These are phyloP conservation scores for Trichosporon ovoides DNA, from an alignment of 1,284 basidiomycete species.

Conservation along the genomic window DNA sequence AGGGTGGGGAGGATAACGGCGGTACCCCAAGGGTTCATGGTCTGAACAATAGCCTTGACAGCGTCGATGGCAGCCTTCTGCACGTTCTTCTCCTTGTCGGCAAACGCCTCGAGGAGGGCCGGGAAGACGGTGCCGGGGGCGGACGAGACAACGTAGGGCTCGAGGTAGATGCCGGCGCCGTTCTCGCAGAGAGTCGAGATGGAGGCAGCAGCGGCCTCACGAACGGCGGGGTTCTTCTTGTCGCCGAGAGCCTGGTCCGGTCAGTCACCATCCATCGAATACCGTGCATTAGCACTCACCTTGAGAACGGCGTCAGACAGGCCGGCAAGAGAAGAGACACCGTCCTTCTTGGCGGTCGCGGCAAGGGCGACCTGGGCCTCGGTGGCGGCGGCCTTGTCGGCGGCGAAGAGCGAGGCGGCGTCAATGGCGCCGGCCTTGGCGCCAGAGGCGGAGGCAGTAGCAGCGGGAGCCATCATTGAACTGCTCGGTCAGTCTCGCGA, in stretches of 20 bases:
- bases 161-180: constrained; percentile 76
- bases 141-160: constrained; percentile 81
- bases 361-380: constrained; percentile 67
- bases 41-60: constrained; percentile 69
- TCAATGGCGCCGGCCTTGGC: constrained; percentile 46
- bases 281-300: constrained; percentile 36
- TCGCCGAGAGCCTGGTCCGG: constrained; percentile 51
- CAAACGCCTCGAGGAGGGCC: constrained; percentile 80
- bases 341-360: constrained; percentile 73
- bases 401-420: constrained; percentile 47
- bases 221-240: constrained; percentile 55
- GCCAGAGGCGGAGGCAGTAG: constrained; percentile 37
- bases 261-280: neutral
- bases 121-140: constrained; percentile 63
- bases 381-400: constrained; percentile 56
- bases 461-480: constrained; percentile 46
- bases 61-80: constrained; percentile 75
- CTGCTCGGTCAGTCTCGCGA: constrained; percentile 3
- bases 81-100: constrained; percentile 74
- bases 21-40: constrained; percentile 87
- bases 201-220: constrained; percentile 45
- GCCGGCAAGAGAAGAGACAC: constrained; percentile 72
- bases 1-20: constrained; percentile 80
- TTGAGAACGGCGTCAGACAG: constrained; percentile 77
- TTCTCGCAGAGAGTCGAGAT: constrained; percentile 60